Base-by-base conservation (phyloP, 371 early-diverging fungal genomes). In the Mucor ambiguus region DNA sequence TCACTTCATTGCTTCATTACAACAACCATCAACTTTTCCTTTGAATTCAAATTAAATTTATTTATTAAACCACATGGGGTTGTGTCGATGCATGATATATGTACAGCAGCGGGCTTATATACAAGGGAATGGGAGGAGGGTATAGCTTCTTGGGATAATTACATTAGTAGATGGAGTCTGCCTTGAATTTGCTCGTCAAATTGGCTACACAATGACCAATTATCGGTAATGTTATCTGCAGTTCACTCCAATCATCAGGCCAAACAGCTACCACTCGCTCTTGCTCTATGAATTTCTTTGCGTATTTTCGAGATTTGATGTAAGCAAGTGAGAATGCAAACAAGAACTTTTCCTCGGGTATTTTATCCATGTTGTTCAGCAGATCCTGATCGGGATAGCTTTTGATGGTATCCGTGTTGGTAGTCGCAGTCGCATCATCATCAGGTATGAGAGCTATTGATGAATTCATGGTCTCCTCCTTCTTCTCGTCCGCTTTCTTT, bases 231-330 rank as follows among this genome's bases (percentile, higher is more conserved):
- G 60, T 57, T 6, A 60, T 28, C 1, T 46, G 43, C 6, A 62
- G 16, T 22, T 71, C 59, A 29, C 49, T 64, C 64, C 67, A 64
- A 26, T 28, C 28, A 16, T 54, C 55, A 18, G 67, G 68, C 72
- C 72, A 71, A 14, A 71, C 61, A 11, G 64, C 72, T 12, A 71
- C 68, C 1, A 63, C 48, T 46, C 52, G 63, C 20, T 71, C 72
- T 18, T 71, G 22, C 28, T 65, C 29, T 8, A 71, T 41, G 43
- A 71, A 71, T 33, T 33, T 32, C 4, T 57, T 52, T 52, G 46
- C 44, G 1, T 56, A 28, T 20, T 59, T 28, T 12, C 26, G 18
- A 16, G 60, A 35, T n/a, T 29, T 43, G 10, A 61, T 38, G 52
- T 64, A 67, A 11, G 56, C 55, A 67, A 67, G 64, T 3, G 67